Evolutionary conservation across 83 land plant species (phyloP).

Genomic region (Diphasiastrum complanatum): DNA sequence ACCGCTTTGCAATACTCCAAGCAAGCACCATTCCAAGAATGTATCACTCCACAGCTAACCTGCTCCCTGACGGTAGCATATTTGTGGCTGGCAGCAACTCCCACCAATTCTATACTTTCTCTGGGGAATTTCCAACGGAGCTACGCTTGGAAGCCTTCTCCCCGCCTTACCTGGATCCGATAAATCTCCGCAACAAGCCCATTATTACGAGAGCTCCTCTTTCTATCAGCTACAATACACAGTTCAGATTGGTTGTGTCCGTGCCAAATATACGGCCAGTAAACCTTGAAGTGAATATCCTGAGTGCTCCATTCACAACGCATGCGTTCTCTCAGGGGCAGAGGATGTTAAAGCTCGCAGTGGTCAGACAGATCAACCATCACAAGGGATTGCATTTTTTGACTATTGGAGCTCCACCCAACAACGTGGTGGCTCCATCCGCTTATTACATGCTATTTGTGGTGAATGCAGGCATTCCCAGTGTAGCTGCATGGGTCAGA

Average conservation of each 20-base stretch:
- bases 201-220: too few species aligned
- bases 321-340: background rate
- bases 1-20: background rate
- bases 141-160: slow-evolving; percentile 18
- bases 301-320: background rate
- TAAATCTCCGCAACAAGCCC: too few species aligned
- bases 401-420: background rate
- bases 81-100: slow-evolving; percentile 18
- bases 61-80: slow-evolving; percentile 18
- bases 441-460: background rate
- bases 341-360: background rate
- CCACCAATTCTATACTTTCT: slow-evolving; percentile 13
- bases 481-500: background rate
- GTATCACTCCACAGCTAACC: slow-evolving; percentile 27
- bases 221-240: too few species aligned
- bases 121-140: slow-evolving; percentile 14
- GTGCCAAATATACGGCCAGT: too few species aligned
- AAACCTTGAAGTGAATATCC: background rate
- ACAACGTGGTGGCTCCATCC: background rate
- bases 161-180: background rate
- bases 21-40: slow-evolving; percentile 21
- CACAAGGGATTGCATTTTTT: background rate
- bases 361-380: too few species aligned
- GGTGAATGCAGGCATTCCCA: background rate
- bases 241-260: too few species aligned